Evolutionary conservation across 2,329 filamentous ascomycete genomes (phyloP), one percentile per base, ranked within the genome.

Genomic region (Trichophyton schoenleinii): DNA sequence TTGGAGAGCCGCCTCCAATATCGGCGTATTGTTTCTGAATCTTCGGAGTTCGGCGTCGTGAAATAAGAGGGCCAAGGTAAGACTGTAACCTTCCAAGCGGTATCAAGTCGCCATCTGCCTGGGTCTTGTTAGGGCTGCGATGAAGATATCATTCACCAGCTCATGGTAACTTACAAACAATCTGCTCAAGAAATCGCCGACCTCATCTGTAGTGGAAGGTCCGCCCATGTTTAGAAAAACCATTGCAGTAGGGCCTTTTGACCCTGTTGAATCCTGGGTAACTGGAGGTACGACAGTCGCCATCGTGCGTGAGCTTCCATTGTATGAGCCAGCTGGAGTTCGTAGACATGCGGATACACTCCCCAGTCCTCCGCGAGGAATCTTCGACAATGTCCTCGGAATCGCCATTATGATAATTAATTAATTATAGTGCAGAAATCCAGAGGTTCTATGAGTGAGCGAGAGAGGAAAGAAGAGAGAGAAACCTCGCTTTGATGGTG

Each of bases 141-240:
- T 25, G 28, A 9, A 25, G 6, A 52, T 18, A 11, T 63, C 70
- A 49, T 8, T 2, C 18, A 15, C n/a, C 8, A n/a, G 15, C 7
- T 20, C 22, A 1, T 55, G 25, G 25, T 49, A 42, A 75, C 87
- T 63, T 82, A 95, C 92, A 77, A 99, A 99, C 67, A 99, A 79
- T 68, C 91, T 85, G 73, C 87, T 94, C 57, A 99, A 78, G 71
- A 97, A 99, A 74, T 87, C 85, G 68, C 87, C 86, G 41, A 99
- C 94, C 77, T 99, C 91, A 67, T 86, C 83, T 3, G 87, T 88
- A 3, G 88, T 96, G 0, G 89, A 88, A 2, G 94, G 94, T 0
- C 94, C 94, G 63, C 94, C 94, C 94, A 99, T 99, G 76, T 99
- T 99, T 77, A 99, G 84, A 71, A 99, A 96, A 13, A 99, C 94